A percentile compares a stretch with the other conserved stretches of the same genome.
These are phyloP conservation scores for Phytophthora quininea DNA, from an alignment of 352 stramenopile species.

Conservation along the genomic window DNA sequence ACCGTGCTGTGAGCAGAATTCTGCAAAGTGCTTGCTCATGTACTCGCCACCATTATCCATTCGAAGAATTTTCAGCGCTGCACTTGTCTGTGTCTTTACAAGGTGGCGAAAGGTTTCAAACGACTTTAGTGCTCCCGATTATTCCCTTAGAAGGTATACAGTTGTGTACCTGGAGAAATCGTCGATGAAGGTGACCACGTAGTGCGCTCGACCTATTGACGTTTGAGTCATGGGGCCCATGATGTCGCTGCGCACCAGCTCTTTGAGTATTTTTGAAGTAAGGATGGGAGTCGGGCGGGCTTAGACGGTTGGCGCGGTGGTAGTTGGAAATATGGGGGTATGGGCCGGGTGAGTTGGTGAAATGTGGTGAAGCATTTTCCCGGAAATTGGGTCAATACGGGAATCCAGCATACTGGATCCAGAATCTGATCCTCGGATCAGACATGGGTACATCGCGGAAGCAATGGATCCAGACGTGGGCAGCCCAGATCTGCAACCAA, in stretches of 20 bases:
- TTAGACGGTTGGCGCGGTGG: too few species aligned
- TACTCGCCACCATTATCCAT: constrained; percentile 35
- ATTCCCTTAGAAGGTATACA: constrained; percentile 9
- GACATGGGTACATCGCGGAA: too few species aligned
- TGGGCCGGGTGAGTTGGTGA: too few species aligned
- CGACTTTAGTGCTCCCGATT: constrained; percentile 5
- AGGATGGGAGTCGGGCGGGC: too few species aligned
- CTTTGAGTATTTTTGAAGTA: not conserved
- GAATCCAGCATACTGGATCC: too few species aligned
- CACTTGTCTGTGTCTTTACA: constrained; percentile 10
- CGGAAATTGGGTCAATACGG: too few species aligned
- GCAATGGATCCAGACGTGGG: too few species aligned
- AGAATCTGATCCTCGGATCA: too few species aligned
- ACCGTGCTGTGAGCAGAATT: constrained; percentile 9
- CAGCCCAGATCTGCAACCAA: too few species aligned
- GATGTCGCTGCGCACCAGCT: constrained; percentile 24
- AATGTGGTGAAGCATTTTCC: too few species aligned
- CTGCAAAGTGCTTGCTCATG: constrained; percentile 8
- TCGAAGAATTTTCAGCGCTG: constrained; percentile 8
- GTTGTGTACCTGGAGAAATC: constrained; percentile 17
- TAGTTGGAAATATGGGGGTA: too few species aligned
- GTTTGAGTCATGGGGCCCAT: constrained; percentile 18
- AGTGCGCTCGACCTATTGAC: constrained; percentile 12
- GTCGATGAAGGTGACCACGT: constrained; percentile 31
- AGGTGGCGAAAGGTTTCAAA: constrained; percentile 6